phyloP scores from a whole-genome alignment of 441 rosid species.

The Erodium chrysanthum region DNA sequence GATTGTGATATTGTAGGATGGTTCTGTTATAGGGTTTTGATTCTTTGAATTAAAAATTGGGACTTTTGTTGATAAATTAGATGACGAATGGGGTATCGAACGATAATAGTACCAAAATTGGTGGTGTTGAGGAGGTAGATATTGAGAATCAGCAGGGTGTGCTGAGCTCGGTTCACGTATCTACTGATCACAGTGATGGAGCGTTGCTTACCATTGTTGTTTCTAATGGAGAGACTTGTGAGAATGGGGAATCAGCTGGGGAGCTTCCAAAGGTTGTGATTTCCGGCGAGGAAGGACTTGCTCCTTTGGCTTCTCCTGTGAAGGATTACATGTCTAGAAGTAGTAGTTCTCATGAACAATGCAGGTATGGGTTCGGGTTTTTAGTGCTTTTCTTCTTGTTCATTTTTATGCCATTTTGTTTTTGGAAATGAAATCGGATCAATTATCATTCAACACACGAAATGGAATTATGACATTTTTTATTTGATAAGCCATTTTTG shows the following conservation, averaged over 20 bases:
- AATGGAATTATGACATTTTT: background rate
- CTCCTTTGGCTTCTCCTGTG: too few relatives aligned
- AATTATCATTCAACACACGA: background rate
- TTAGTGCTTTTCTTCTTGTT: background rate
- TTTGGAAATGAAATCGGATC: background rate
- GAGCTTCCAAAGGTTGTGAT: too few relatives aligned
- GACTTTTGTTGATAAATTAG: conserved; percentile 15
- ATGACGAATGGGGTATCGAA: conserved; percentile 38
- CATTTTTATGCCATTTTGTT: background rate
- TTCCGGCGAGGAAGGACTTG: too few relatives aligned
- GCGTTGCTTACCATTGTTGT: too few relatives aligned
- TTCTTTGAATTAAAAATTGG: background rate
- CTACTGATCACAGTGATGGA: too few relatives aligned
- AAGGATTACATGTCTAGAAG: too few relatives aligned
- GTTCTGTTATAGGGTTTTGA: background rate
- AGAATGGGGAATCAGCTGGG: too few relatives aligned
- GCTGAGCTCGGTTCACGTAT: conserved; percentile 11
- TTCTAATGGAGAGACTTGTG: too few relatives aligned
- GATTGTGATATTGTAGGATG: background rate
- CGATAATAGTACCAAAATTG: conserved; percentile 19
- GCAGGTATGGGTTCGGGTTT: conserved; percentile 36
- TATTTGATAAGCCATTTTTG: too few relatives aligned
- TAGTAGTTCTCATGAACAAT: conserved; percentile 37
- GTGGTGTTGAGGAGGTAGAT: conserved; percentile 23
- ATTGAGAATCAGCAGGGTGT: conserved; percentile 43